Evolutionary conservation across 495 filamentous ascomycete genomes (phyloP), one percentile per base, ranked within the genome.

Genomic region (Aspergillus olivimuriae): DNA sequence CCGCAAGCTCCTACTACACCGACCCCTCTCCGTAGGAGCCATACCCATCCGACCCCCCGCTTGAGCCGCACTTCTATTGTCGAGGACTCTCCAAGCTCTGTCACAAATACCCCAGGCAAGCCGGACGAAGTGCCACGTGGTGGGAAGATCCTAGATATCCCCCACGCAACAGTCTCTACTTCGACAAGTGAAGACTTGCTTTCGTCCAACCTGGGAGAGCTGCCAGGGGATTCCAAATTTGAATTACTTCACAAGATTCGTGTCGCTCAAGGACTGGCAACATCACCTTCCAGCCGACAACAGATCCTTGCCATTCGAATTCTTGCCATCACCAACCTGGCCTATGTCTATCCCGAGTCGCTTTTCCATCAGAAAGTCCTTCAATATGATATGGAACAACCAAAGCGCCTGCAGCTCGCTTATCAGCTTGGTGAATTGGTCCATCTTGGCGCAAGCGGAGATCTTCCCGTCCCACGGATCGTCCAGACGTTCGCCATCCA

Each of bases 381-480:
- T 17, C 86, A 85, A 55, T 83, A 86, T 53, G 94, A 99, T 53
- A 78, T 80, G 41, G 94, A 99, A 59, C 87, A 95, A 59, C 87
- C 92, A 2, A 82, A 91, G 40, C 79, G 87, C 44, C 80, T 90
- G 41, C 94, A 99, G 61, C 69, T 97, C 17, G 80, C 86, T 3
- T 94, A 94, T 57, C 94, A 99, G 52, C 78, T 97, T 22, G 85
- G 84, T 17, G 91, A 96, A 58, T 62, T 99, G 38, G 82, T 97
- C 26, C 91, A 94, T 63, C 74, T 80, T 16, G 70, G 73, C 2
- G 76, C 78, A 9, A 82, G 83, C 55, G 84, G 79, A 38, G 75
- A 83, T 44, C 63, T 72, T 28, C 61, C 70, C 1, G 75, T 90
- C 17, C 87, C 91, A 12, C 69, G 82, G 42, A 73, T 76, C 61